Evolutionary conservation across 371 early-diverging fungal species (phyloP).

Genomic region (Choanephora cucurbitarum): DNA sequence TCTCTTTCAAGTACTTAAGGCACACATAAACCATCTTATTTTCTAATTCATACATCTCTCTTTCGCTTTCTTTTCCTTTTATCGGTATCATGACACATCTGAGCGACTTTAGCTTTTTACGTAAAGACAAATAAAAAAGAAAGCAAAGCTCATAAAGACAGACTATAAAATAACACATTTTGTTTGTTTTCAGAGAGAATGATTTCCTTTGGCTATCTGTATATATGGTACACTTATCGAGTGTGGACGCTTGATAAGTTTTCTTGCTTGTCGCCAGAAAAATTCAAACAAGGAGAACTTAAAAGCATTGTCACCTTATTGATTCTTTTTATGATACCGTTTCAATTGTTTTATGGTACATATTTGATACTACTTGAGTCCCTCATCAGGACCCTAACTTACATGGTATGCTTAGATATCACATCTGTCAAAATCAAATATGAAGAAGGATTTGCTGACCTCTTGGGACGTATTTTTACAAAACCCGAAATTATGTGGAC

Average conservation of each 20-base stretch:
- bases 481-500: slow-evolving; percentile 51
- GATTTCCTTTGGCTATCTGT: slow-evolving; percentile 41
- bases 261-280: slow-evolving; percentile 33
- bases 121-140: too few relatives aligned
- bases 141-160: too few relatives aligned
- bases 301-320: slow-evolving; percentile 51
- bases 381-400: too few relatives aligned
- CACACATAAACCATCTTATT: too few relatives aligned
- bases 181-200: slow-evolving; percentile 35
- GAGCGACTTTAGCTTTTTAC: slow-evolving; percentile 49
- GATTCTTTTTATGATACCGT: slow-evolving; percentile 51
- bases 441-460: slow-evolving; percentile 46
- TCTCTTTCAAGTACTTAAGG: too few relatives aligned
- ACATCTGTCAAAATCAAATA: slow-evolving; percentile 53
- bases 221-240: slow-evolving; percentile 41
- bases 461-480: slow-evolving; percentile 34
- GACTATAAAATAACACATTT: too few relatives aligned
- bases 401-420: slow-evolving; percentile 33
- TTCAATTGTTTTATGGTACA: slow-evolving; percentile 51
- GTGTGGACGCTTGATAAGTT: slow-evolving; percentile 43
- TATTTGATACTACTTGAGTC: too few relatives aligned
- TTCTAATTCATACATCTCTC: too few relatives aligned
- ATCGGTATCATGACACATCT: slow-evolving; percentile 48
- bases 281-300: slow-evolving; percentile 48
- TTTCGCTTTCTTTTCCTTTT: neutral